Percentiles rank a stretch among this genome's conserved stretches.
These are phyloP conservation scores for Nemania diffusa DNA, from an alignment of 2,329 filamentous ascomycete species.

Conservation along the genomic window DNA sequence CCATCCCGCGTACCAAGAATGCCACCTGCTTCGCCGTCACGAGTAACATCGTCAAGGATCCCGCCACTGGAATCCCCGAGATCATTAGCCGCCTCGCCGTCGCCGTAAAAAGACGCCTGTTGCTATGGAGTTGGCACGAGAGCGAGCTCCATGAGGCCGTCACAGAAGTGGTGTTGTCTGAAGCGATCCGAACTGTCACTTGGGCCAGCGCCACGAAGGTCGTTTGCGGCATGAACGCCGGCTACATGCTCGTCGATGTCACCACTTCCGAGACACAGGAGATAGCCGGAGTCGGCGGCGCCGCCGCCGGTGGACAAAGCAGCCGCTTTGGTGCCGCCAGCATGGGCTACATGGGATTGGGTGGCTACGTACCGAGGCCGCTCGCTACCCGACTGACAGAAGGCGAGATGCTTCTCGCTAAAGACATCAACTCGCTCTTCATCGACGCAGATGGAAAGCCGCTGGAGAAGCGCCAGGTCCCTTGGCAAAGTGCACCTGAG, in stretches of 20 bases:
- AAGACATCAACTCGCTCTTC: constrained; percentile 95
- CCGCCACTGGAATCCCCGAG: constrained; percentile 85
- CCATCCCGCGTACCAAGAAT: constrained; percentile 83
- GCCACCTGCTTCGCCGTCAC: constrained; percentile 92
- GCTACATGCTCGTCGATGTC: constrained; percentile 90
- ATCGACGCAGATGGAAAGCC: constrained; percentile 85
- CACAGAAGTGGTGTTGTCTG: constrained; percentile 80
- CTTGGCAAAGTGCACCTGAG: constrained; percentile 89
- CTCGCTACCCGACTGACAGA: constrained; percentile 84
- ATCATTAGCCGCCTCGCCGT: constrained; percentile 93
- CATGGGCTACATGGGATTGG: constrained; percentile 97
- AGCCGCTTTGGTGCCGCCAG: constrained; percentile 85
- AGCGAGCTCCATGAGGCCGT: constrained; percentile 83
- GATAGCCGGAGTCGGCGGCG: constrained; percentile 79
- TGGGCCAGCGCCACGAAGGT: constrained; percentile 91
- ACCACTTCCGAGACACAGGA: constrained; percentile 78
- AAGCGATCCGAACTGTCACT: constrained; percentile 86
- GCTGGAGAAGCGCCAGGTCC: constrained; percentile 86
- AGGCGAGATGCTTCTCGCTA: constrained; percentile 90
- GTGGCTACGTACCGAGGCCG: constrained; percentile 89
- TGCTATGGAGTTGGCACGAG: constrained; percentile 96
- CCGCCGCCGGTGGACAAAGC: constrained; percentile 69
- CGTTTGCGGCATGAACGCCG: constrained; percentile 89
- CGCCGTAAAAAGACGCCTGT: constrained; percentile 87
- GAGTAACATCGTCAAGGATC: constrained; percentile 93